A percentile compares a stretch with the other conserved stretches of the same genome.
Conservation (phyloP, 1,139 yeast genomes). For the Blastobotrys capitulatus region DNA sequence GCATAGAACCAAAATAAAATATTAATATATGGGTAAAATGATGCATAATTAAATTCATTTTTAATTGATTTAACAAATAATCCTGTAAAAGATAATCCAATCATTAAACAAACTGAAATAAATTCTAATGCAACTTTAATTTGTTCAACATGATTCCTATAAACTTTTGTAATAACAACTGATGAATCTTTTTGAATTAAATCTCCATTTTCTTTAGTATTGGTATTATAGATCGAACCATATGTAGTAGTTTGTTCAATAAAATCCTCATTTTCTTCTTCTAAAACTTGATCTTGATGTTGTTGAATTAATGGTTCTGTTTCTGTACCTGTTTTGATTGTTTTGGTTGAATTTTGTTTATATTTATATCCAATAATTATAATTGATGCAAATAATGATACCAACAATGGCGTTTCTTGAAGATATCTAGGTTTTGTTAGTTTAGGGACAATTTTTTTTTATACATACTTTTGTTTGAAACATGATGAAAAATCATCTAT, state of each 20-base stretch:
- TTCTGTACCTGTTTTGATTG: conserved; percentile 9
- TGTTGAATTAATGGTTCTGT: conserved; percentile 21
- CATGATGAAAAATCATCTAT: conserved; percentile 28
- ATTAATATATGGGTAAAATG: conserved; percentile 37
- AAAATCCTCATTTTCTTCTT: conserved; percentile 15
- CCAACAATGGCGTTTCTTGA: conserved; percentile 20
- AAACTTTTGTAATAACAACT: conserved; percentile 15
- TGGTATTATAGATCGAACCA: not conserved
- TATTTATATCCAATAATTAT: conserved; percentile 17
- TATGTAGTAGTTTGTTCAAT: conserved; percentile 5
- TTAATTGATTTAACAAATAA: conserved; percentile 35
- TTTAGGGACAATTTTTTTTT: not conserved
- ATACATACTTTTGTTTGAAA: conserved; percentile 25
- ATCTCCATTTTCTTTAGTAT: not conserved
- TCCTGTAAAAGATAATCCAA: conserved; percentile 30
- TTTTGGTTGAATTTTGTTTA: not conserved
- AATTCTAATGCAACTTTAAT: conserved; percentile 25
- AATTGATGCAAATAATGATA: conserved; percentile 17
- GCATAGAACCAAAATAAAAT: conserved; percentile 55
- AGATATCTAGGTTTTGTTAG: conserved; percentile 21
- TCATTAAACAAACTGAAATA: conserved; percentile 19
- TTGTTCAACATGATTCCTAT: conserved; percentile 24
- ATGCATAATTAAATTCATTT: conserved; percentile 36
- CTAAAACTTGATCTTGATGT: conserved; percentile 13
- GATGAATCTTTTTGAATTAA: not conserved